Conservation (phyloP, 2,329 filamentous ascomycete genomes). For the Fusarium pilosicola region DNA sequence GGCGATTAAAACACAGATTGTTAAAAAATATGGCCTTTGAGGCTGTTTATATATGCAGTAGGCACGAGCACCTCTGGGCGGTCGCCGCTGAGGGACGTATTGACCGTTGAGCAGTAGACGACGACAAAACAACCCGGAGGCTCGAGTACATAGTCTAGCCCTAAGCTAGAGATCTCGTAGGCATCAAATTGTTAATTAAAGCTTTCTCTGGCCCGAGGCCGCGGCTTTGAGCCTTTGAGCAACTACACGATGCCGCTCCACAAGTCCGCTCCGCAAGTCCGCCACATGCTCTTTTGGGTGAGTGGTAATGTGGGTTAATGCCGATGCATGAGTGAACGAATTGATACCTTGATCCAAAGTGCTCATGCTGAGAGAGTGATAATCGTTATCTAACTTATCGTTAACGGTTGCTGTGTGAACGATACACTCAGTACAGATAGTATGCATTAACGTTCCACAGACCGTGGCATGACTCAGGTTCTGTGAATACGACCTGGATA, state of each 20-base stretch:
- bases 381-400: rapidly evolving
- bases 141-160: rapidly evolving
- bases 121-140: neutral
- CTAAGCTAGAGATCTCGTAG: neutral
- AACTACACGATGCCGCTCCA: neutral
- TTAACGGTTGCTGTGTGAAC: rapidly evolving
- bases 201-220: too few species aligned
- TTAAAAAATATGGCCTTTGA: neutral
- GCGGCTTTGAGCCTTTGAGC: neutral
- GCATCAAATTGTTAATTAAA: rapidly evolving
- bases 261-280: neutral
- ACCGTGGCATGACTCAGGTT: neutral
- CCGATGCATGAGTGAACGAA: rapidly evolving
- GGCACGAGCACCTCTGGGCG: rapidly evolving
- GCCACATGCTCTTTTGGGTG: neutral
- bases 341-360: rapidly evolving
- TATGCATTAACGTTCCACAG: neutral
- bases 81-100: neutral
- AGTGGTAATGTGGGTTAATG: neutral
- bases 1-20: rapidly evolving
- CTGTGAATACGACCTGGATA: neutral
- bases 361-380: rapidly evolving
- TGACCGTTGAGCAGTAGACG: neutral
- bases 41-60: neutral
- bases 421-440: neutral